Conservation (phyloP, 129 eudicot species). For the Ambrosia trifida region DNA sequence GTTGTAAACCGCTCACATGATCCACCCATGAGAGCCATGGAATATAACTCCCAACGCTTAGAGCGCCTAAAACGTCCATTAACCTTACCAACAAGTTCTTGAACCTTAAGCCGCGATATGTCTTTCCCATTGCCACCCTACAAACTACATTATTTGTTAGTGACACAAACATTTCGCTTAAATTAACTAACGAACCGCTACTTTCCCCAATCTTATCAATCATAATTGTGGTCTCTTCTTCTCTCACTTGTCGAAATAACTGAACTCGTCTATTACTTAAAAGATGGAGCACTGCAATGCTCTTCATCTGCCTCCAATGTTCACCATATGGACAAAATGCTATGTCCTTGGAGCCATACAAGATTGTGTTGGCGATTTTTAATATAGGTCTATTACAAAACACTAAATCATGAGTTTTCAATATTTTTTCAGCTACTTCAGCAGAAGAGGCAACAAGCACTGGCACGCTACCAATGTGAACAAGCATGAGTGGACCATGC, state of each 20-base stretch:
- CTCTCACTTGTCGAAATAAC: constrained; percentile 25
- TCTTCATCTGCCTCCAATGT: constrained; percentile 44
- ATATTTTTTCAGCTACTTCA: constrained; percentile 32
- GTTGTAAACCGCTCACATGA: constrained; percentile 31
- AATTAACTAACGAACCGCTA: constrained; percentile 11
- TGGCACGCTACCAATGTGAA: constrained; percentile 37
- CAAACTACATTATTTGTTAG: constrained; percentile 23
- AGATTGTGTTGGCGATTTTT: not conserved
- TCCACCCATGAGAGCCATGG: constrained; percentile 43
- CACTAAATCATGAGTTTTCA: constrained; percentile 40
- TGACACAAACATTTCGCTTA: constrained; percentile 9
- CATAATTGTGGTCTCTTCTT: constrained; percentile 35
- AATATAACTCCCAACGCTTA: constrained; percentile 18
- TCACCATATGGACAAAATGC: constrained; percentile 36
- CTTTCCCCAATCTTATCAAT: constrained; percentile 17
- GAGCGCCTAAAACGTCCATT: not conserved
- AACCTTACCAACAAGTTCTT: constrained; percentile 20
- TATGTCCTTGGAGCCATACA: constrained; percentile 32
- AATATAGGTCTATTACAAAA: constrained; percentile 36
- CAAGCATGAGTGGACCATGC: constrained; percentile 43
- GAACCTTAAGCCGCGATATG: not conserved
- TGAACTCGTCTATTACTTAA: constrained; percentile 33
- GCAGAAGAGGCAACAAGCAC: constrained; percentile 37
- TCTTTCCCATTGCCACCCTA: constrained; percentile 37
- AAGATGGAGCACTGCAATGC: constrained; percentile 29